Base-by-base conservation (phyloP, 1,139 yeast species). In the Pichia sp. region DNA sequence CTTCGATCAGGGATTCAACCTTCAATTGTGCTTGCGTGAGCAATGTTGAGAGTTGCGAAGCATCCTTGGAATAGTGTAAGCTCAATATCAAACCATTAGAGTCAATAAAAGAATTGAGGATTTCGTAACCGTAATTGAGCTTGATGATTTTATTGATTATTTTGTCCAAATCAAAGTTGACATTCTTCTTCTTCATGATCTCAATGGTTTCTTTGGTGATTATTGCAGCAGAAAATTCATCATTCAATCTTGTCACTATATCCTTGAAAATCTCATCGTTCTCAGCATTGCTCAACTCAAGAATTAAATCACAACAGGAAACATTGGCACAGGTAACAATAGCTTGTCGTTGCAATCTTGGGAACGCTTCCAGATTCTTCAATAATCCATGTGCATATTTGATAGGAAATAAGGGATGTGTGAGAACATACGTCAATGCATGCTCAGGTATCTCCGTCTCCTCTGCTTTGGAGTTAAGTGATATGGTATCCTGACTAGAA, bases 331-430 rank as follows among this genome's bases (percentile, higher is more conserved):
- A 80, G 1, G 91, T 78, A 12, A 78, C 82, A 35, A 86, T 70
- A 1, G 94, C 91, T 55, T 83, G 94, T 58, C 86, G 76, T 55
- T 82, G 69, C 40, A 87, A 66, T 37, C 82, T 71, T 27, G 83
- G 76, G 17, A 58, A 55, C 3, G 61, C 46, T 40, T 63, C 60
- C 27, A 86, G 66, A 32, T 69, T 65, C 16, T 44, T 39, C 33
- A 84, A 58, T 32, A 88, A 59, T 1, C 77, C 79, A 2, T 62
- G 62, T 6, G 84, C 66, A 47, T 66, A 72, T 17, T 66, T 61
- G 5, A 66, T 60, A 9, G 96, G 96, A 58, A 81, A 86, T 23
- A 85, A 62, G 18, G 96, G 96, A 60, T 86, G 95, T 3, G 95
- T 84, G 44, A 88, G 66, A 28, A 87, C 65, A 54, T 85, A 88